phyloP scores from a whole-genome alignment of 805 yeast genomes.

The Candida boidinii region DNA sequence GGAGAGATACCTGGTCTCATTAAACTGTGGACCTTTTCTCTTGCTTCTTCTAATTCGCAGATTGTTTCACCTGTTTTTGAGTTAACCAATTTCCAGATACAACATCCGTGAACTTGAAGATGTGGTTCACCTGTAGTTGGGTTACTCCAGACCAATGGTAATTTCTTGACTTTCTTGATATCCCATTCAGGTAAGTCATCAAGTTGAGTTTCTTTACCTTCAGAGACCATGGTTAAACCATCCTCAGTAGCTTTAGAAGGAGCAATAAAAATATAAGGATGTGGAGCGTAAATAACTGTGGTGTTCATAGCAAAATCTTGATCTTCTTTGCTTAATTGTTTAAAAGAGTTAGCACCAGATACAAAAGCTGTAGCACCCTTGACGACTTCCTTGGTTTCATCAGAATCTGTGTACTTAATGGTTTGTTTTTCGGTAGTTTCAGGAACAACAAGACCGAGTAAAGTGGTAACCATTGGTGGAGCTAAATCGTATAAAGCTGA shows the following conservation, averaged over 20 bases:
- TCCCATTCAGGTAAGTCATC: slow-evolving; percentile 81
- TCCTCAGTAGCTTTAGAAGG: slow-evolving; percentile 77
- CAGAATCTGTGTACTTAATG: slow-evolving; percentile 59
- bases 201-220: slow-evolving; percentile 60
- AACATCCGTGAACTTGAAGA: slow-evolving; percentile 83
- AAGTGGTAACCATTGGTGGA: slow-evolving; percentile 81
- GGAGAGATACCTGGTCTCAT: slow-evolving; percentile 87
- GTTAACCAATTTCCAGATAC: slow-evolving; percentile 56
- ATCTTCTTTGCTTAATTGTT: slow-evolving; percentile 57
- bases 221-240: slow-evolving; percentile 80
- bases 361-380: slow-evolving; percentile 90
- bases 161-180: slow-evolving; percentile 59
- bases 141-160: slow-evolving; percentile 90
- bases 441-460: slow-evolving; percentile 78
- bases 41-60: slow-evolving; percentile 62
- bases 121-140: slow-evolving; percentile 79
- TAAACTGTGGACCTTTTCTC: slow-evolving; percentile 59
- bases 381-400: slow-evolving; percentile 55
- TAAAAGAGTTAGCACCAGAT: slow-evolving; percentile 75
- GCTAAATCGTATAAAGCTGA: slow-evolving; percentile 80
- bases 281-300: slow-evolving; percentile 86
- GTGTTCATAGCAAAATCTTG: slow-evolving; percentile 67
- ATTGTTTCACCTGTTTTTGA: slow-evolving; percentile 49
- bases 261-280: slow-evolving; percentile 80
- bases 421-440: slow-evolving; percentile 52